Evolutionary conservation across 2,329 filamentous ascomycete species (phyloP).

Genomic region (Xylaria sp.): DNA sequence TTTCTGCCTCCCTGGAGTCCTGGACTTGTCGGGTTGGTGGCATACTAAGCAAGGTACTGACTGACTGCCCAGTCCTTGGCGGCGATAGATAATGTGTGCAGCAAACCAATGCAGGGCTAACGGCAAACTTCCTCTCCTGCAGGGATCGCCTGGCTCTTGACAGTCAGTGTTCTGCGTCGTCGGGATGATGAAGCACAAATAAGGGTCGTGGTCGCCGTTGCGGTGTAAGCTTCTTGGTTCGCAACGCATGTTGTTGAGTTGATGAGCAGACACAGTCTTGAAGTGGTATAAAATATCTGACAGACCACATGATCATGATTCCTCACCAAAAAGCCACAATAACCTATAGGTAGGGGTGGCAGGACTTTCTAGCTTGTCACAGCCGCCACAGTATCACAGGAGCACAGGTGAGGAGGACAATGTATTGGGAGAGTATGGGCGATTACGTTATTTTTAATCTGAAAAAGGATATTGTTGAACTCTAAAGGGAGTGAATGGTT

Average conservation of each 20-base stretch:
- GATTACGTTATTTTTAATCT: no score
- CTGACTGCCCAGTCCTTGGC: conserved; percentile 11
- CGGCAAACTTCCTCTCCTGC: conserved; percentile 16
- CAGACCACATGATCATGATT: no score
- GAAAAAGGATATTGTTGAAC: no score
- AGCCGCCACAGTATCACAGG: no score
- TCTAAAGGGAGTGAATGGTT: no score
- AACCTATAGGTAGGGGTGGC: no score
- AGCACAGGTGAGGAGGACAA: no score
- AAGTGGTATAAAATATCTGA: not conserved
- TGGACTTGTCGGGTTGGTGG: not conserved
- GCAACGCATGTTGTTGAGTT: not conserved
- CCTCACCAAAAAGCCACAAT: no score
- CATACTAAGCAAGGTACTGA: not conserved
- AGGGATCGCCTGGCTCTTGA: conserved; percentile 13
- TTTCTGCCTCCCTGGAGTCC: not conserved
- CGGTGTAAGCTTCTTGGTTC: not conserved
- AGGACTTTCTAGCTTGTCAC: no score
- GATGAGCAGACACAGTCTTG: not conserved
- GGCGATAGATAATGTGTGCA: conserved; percentile 16
- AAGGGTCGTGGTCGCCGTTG: not conserved
- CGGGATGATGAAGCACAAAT: not conserved
- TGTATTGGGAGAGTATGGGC: no score
- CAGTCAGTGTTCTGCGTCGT: not conserved
- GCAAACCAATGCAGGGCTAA: conserved; percentile 22